Conservation (phyloP, 495 filamentous ascomycete genomes). For the Glonium stellatum region DNA sequence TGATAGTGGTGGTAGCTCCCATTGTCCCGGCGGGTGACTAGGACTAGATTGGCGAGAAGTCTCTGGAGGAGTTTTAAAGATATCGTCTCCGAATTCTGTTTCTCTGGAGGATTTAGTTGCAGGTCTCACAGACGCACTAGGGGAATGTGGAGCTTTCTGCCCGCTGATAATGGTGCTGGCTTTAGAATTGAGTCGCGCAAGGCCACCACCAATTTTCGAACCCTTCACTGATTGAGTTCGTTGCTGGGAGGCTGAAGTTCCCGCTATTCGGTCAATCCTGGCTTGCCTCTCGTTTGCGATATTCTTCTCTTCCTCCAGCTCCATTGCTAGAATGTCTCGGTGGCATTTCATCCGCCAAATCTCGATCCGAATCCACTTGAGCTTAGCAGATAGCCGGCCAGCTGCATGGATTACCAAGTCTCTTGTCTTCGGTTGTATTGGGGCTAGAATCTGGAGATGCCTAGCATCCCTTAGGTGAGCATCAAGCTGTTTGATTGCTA, state of each 20-base stretch:
- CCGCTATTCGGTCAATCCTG: conserved; percentile 13
- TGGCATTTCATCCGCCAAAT: conserved; percentile 91
- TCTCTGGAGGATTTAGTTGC: conserved; percentile 25
- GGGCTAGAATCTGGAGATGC: conserved; percentile 81
- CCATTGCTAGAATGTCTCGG: conserved; percentile 75
- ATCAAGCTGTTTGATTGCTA: conserved; percentile 70
- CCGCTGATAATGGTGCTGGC: conserved; percentile 19
- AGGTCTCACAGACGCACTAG: conserved; percentile 22
- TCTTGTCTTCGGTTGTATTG: conserved; percentile 76
- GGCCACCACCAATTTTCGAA: conserved; percentile 23
- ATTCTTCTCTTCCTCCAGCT: conserved; percentile 68
- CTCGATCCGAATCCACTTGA: conserved; percentile 89
- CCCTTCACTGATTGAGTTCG: conserved; percentile 8
- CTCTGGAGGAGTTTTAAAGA: conserved; percentile 32
- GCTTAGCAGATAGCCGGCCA: conserved; percentile 74
- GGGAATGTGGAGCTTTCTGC: conserved; percentile 21
- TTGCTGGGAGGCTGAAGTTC: conserved; percentile 11
- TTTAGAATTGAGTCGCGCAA: conserved; percentile 32
- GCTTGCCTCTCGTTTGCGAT: conserved; percentile 16
- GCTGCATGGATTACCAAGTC: conserved; percentile 81
- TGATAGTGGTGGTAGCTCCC: conserved; percentile 47
- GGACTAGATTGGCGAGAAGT: conserved; percentile 29
- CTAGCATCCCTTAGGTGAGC: conserved; percentile 81
- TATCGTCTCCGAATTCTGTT: conserved; percentile 29
- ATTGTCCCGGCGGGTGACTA: conserved; percentile 44